Evolutionary conservation across 495 filamentous ascomycete species (phyloP).

Genomic region (Letharia lupina): DNA sequence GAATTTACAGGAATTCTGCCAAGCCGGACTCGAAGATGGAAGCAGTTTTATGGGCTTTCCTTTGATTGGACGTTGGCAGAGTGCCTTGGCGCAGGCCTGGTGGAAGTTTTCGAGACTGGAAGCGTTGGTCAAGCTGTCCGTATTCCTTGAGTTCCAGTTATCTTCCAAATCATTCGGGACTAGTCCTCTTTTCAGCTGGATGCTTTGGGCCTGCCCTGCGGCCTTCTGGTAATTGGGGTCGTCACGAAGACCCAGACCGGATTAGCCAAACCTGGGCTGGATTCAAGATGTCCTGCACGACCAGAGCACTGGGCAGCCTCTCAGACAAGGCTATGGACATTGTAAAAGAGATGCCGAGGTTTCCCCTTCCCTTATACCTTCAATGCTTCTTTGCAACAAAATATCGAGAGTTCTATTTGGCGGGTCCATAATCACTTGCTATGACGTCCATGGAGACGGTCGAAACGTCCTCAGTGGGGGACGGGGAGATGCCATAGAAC

Average conservation of each 20-base stretch:
- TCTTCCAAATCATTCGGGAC: neutral
- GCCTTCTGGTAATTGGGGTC: neutral
- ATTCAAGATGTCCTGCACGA: neutral
- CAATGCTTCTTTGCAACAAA: neutral
- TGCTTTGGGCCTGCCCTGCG: neutral
- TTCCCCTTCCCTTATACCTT: neutral
- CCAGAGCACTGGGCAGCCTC: neutral
- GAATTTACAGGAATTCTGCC: conserved; percentile 65
- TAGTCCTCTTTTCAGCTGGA: neutral
- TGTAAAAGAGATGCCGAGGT: neutral
- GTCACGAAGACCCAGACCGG: neutral
- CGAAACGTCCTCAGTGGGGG: neutral
- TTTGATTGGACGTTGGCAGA: conserved; percentile 77
- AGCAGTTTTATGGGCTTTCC: conserved; percentile 61
- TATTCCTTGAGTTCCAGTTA: conserved; percentile 19
- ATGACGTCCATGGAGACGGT: neutral
- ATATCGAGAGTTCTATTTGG: neutral
- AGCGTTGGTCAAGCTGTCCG: conserved; percentile 70
- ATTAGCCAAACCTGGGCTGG: neutral
- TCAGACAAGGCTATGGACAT: neutral
- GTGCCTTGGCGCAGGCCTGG: conserved; percentile 65
- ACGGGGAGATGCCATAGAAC: neutral
- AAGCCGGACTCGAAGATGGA: conserved; percentile 72
- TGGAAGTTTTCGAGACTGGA: conserved; percentile 79
- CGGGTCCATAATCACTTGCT: neutral